Evolutionary conservation across 352 stramenopile species (phyloP), one percentile per base, ranked within the genome.

Genomic region (Pythium utonaiense): DNA sequence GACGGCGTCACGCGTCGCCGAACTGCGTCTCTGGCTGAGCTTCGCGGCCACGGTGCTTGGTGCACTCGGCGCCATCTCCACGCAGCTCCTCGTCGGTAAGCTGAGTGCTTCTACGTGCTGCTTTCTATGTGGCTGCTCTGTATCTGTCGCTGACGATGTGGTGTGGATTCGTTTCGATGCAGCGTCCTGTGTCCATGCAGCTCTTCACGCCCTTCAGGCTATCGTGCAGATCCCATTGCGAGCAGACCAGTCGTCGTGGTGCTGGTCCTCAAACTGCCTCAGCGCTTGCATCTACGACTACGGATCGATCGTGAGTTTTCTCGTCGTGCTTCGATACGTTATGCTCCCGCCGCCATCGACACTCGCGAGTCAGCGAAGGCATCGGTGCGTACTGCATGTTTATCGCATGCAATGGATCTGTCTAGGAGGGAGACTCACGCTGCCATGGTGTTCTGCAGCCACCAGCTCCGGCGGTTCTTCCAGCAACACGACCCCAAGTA

Each of bases 381-480:
- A 80, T 64, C 75, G 74, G 74, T 80, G 28, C 10, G 33, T 34
- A n/a, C n/a, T n/a, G n/a, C n/a, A n/a, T n/a, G n/a, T n/a, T n/a
- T n/a, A n/a, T n/a, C n/a, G n/a, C n/a, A n/a, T n/a, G n/a, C n/a
- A n/a, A n/a, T n/a, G n/a, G n/a, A n/a, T n/a, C n/a, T n/a, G n/a
- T n/a, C n/a, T n/a, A n/a, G n/a, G n/a, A n/a, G n/a, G n/a, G n/a
- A n/a, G n/a, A n/a, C n/a, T n/a, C n/a, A n/a, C n/a, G n/a, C n/a
- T n/a, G n/a, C n/a, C n/a, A n/a, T n/a, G n/a, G n/a, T n/a, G n/a
- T n/a, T n/a, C n/a, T 17, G n/a, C 57, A 78, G 66, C 30, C 57
- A 59, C 42, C 67, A 75, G 34, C 62, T 88, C 36, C 64, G 69
- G 33, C 25, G 21, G 6, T 88, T 86, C 64, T 88, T 86, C 47